Evolutionary conservation across 169 alveolate species (phyloP).

Genomic region (Plasmodium gonderi): DNA sequence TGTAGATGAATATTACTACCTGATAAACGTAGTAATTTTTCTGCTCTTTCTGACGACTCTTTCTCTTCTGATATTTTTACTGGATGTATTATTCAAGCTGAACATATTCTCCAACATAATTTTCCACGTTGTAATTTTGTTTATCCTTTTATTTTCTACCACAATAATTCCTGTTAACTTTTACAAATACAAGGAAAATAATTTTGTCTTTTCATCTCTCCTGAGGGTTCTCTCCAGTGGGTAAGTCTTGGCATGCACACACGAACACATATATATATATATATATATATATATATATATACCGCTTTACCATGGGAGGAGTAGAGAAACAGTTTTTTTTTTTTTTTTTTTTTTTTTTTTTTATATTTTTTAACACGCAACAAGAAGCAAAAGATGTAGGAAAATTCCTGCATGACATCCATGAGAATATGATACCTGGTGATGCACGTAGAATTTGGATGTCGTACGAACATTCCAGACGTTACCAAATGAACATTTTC

Average conservation of each 20-base stretch:
- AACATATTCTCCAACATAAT: conserved; percentile 31
- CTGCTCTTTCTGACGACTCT: conserved; percentile 68
- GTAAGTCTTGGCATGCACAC: not conserved
- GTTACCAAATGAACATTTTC: no score
- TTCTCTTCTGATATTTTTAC: conserved; percentile 72
- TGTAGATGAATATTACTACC: conserved; percentile 64
- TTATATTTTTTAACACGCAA: no score
- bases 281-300: not conserved
- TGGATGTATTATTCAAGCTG: conserved; percentile 75
- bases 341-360: no score
- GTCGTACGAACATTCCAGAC: no score
- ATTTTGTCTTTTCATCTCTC: conserved; percentile 74
- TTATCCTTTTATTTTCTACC: conserved; percentile 26
- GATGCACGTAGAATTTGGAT: no score
- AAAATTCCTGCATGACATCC: no score
- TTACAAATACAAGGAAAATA: conserved; percentile 75
- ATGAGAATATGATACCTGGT: no score
- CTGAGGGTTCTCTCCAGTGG: conserved; percentile 73
- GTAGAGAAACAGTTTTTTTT: no score
- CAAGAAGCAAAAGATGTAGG: no score
- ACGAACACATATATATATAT: not conserved
- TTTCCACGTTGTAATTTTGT: conserved; percentile 21
- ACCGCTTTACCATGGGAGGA: not conserved
- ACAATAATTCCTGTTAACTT: conserved; percentile 42
- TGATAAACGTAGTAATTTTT: conserved; percentile 45